Evolutionary conservation across 2,329 filamentous ascomycete genomes (phyloP), one percentile per base, ranked within the genome.

Genomic region (Penicillium sclerotigenum): DNA sequence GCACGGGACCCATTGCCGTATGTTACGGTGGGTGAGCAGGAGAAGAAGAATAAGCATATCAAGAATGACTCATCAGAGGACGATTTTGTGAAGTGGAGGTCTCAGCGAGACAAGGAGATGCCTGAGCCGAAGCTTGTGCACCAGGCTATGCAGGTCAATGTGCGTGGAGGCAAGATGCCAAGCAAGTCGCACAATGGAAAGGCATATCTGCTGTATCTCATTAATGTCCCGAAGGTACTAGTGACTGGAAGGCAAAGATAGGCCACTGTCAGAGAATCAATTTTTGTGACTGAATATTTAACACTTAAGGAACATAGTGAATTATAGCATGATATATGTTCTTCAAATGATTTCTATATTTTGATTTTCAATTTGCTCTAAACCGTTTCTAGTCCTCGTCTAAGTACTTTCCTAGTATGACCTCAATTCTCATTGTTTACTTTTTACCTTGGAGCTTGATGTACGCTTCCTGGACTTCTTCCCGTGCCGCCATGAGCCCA

Each of bases 401-500:
- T 3, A 22, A 16, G 4, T 22, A 5, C 13, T 16, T 8, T 18
- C 7, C 18, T 31, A 8, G 11, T 3, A 31, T 22, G 7, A 6
- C 4, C 18, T 14, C 10, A 18, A n/a, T 33, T 7, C 13, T n/a
- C 14, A 7, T 13, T 1, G 16, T 22, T 41, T 5, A 46, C 2
- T 40, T 49, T 11, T 54, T 37, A 9, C 57, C 57, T 49, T 49
- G 58, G 31, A 71, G 53, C 49, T 71, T 77, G 57, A 68, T 63
- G 61, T 78, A 77, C 1, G 74, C 76, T 46, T 69, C 68, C 63
- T 73, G 71, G 5, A 79, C 73, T 53, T 75, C 75, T 42, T 73
- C 63, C 16, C 72, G 65, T 18, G 62, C 66, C 9, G 59, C 66
- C 59, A 78, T 70, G 7, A 66, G 63, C 36, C 66, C 57, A 42